Percentiles rank a stretch among this genome's conserved stretches.
phyloP scores from a whole-genome alignment of 441 rosid genomes.

The Geranium incanum region DNA sequence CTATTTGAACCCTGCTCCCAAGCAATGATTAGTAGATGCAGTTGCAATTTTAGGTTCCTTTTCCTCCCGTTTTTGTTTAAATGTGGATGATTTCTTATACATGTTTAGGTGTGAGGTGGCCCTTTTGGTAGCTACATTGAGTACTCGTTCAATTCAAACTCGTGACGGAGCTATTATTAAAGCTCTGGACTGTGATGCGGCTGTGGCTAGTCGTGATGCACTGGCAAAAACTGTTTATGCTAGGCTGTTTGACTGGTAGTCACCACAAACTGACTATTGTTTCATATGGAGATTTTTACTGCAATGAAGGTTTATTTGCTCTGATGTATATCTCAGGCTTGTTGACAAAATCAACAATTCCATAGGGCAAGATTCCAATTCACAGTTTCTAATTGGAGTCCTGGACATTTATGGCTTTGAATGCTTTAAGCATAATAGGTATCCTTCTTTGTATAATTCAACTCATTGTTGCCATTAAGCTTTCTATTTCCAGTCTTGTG shows the following conservation, averaged over 20 bases:
- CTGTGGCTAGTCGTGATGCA: slow-evolving; percentile 90
- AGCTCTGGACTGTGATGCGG: slow-evolving; percentile 84
- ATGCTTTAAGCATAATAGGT: slow-evolving; percentile 94
- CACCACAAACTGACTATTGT: not conserved
- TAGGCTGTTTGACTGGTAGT: slow-evolving; percentile 88
- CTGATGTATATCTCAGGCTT: slow-evolving; percentile 38
- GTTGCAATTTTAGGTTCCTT: not conserved
- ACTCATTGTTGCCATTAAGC: not conserved
- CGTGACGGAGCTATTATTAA: slow-evolving; percentile 89
- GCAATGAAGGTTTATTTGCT: slow-evolving; percentile 7
- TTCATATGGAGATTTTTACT: not conserved
- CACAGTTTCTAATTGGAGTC: slow-evolving; percentile 77
- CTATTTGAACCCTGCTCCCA: not conserved
- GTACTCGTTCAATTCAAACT: slow-evolving; percentile 88
- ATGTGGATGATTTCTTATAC: slow-evolving; percentile 3
- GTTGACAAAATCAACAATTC: slow-evolving; percentile 77
- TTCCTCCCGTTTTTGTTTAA: not conserved
- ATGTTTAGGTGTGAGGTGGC: slow-evolving; percentile 74
- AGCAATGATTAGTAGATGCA: not conserved
- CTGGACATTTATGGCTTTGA: slow-evolving; percentile 79
- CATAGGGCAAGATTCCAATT: slow-evolving; percentile 83
- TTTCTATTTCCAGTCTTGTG: slow-evolving; percentile 16
- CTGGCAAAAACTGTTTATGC: slow-evolving; percentile 92
- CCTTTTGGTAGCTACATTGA: slow-evolving; percentile 65
- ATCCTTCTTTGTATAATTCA: slow-evolving; percentile 54